Base-by-base conservation (phyloP, 108 stramenopile genomes). In the Stephanodiscus triporus region DNA sequence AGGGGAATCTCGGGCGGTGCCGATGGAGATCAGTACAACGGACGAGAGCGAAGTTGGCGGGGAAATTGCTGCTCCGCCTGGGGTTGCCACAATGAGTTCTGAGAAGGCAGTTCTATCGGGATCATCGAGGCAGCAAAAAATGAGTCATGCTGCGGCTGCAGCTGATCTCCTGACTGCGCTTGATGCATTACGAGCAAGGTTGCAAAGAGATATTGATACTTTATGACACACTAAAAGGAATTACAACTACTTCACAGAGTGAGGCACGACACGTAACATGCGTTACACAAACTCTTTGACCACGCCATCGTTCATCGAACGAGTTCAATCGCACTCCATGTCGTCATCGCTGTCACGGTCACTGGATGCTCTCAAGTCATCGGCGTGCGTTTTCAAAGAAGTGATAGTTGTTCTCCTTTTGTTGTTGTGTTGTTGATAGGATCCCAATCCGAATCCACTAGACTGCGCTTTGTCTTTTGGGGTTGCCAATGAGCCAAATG, bases 291-390 rank as follows among this genome's bases (percentile, higher is more conserved):
- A 50, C 20, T 49, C 20, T 17, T 53, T 19, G 23, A 24, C 8
- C 20, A 29, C 24, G 51, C 7, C 27, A 8, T 56, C 14, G 13
- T 29, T 29, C 4, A 29, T 14, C 27, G 26, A 9, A 29, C 55
- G 11, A 24, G 56, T 32, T 29, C 19, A 59, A 59, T 61, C 56
- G 56, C 56, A 57, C 22, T 61, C 60, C 60, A 61, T 61, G 16
- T 22, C 19, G 36, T 61, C 60, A 43, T 61, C 60, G 36, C 60
- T 61, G 20, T 22, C 36, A 57, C 56, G 16, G 17, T 32, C 27
- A 11, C 27, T 20, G 22, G 30, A 22, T 61, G 19, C 60, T 22
- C 60, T 61, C 32, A 38, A 61, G 20, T n/a, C 60, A 37, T 61
- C 60, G 14, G 37, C 22, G 36, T 40, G 20, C 17, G 60, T 61